Evolutionary conservation across 2,329 filamentous ascomycete species (phyloP).

Genomic region (Penicillium sp.): DNA sequence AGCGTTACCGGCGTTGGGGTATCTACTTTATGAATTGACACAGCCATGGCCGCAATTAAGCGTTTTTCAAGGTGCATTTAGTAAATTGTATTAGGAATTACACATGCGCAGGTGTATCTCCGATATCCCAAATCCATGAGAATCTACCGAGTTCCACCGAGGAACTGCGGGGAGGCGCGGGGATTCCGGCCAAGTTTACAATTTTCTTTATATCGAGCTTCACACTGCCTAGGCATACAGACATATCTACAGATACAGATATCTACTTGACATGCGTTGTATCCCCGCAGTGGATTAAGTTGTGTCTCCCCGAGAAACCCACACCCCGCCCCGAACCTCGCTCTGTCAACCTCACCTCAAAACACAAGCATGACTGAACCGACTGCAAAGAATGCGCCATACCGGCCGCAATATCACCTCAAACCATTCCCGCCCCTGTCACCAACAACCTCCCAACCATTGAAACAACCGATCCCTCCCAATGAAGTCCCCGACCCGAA

Average conservation of each 20-base stretch:
- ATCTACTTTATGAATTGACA: neutral
- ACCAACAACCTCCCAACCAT: neutral
- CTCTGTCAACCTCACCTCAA: neutral
- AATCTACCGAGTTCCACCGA: constrained; percentile 11
- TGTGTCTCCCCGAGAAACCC: constrained; percentile 2
- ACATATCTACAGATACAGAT: neutral
- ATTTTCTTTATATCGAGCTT: neutral
- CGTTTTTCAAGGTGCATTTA: neutral
- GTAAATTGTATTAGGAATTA: neutral
- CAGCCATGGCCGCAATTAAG: neutral
- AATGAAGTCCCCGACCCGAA: neutral
- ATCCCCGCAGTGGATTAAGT: constrained; percentile 6
- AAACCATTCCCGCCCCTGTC: constrained; percentile 1
- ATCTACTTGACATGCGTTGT: neutral
- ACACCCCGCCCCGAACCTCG: constrained; percentile 2
- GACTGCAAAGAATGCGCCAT: neutral
- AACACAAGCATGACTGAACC: constrained; percentile 1
- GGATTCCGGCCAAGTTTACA: neutral
- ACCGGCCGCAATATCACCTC: constrained; percentile 4
- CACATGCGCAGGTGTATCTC: neutral
- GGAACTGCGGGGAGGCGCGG: constrained; percentile 4
- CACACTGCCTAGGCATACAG: neutral
- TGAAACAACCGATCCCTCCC: neutral
- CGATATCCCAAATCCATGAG: constrained; percentile 2
- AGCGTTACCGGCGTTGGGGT: constrained; percentile 3